Evolutionary conservation across 1,284 basidiomycete genomes (phyloP).

Genomic region (Fomes fomentarius): DNA sequence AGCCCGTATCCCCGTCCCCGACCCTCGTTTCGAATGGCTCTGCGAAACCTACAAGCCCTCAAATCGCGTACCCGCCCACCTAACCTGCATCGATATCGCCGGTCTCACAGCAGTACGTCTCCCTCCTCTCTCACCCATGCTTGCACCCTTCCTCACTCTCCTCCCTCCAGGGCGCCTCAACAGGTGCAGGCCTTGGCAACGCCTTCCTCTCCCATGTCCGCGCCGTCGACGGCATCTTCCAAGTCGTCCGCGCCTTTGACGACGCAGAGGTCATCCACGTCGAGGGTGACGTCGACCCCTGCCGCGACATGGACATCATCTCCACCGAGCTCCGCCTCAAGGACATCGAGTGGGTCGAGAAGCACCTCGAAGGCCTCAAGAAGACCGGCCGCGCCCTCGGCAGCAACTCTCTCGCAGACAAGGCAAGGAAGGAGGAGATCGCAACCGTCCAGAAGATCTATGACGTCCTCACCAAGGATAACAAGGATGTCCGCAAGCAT

Average conservation of each 20-base stretch:
- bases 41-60: conserved; percentile 90
- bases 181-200: conserved; percentile 97
- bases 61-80: conserved; percentile 88
- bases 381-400: conserved; percentile 74
- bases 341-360: conserved; percentile 99
- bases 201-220: conserved; percentile 98
- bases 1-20: conserved; percentile 97
- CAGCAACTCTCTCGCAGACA: conserved; percentile 87
- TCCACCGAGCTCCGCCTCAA: conserved; percentile 92
- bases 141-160: background rate
- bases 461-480: conserved; percentile 80
- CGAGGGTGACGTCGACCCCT: conserved; percentile 96
- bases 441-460: conserved; percentile 87
- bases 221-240: conserved; percentile 99
- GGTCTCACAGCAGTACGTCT: conserved; percentile 87
- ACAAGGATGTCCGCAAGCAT: conserved; percentile 92
- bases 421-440: conserved; percentile 96
- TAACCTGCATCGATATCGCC: conserved; percentile 99
- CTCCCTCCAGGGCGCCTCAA: conserved; percentile 81
- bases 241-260: conserved; percentile 97
- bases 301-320: conserved; percentile 99
- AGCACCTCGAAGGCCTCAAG: conserved; percentile 82
- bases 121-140: background rate
- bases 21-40: conserved; percentile 94
- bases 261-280: conserved; percentile 99